Base-by-base conservation (phyloP, 2,329 filamentous ascomycete genomes). In the Samsoniella hepiali region DNA sequence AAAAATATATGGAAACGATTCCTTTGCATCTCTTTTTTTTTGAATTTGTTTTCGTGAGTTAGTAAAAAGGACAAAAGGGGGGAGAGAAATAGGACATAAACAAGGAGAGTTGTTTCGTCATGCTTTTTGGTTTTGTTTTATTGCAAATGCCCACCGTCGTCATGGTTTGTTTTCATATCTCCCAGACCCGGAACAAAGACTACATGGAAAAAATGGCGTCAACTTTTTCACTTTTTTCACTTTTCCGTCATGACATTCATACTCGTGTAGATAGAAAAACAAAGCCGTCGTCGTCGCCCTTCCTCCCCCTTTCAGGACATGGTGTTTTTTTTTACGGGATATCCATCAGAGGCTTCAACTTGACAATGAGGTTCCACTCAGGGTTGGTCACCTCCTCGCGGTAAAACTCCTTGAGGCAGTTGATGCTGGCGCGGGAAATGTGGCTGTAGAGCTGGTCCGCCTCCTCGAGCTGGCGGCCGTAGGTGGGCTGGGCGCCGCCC, bases 321-420 rank as follows among this genome's bases (percentile, higher is more conserved):
- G 9, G 8, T 1, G 6, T 45, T 45, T 11, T 55, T 10, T 3
- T 65, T 80, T 84, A 93, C 71, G 83, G 82, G 76, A 97, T 90
- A 77, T 98, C 95, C 74, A 98, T 97, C 69, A 96, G 74, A 47
- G 91, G 88, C 86, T 99, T 99, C 74, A 99, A 81, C 84, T 97
- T 96, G 78, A 94, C 91, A 73, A 99, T 92, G 67, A 99, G 82
- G 72, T 86, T 83, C 95, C 95, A 99, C 79, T 99, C 95, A 11
- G 98, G 95, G 78, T 91, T 94, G 56, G 84, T 85, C 49, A 97
- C 91, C 65, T 97, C 93, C 64, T 87, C 81, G 63, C 93, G 84
- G 81, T 97, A 99, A 76, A 92, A 97, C 74, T 97, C 91, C 84
- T 99, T 99, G 68, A 99, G 85, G 9, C 89, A 93, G 78, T 99